A percentile compares a stretch with the other conserved stretches of the same genome.
phyloP scores from a whole-genome alignment of 1,139 yeast species.

The Maudiozyma humilis region DNA sequence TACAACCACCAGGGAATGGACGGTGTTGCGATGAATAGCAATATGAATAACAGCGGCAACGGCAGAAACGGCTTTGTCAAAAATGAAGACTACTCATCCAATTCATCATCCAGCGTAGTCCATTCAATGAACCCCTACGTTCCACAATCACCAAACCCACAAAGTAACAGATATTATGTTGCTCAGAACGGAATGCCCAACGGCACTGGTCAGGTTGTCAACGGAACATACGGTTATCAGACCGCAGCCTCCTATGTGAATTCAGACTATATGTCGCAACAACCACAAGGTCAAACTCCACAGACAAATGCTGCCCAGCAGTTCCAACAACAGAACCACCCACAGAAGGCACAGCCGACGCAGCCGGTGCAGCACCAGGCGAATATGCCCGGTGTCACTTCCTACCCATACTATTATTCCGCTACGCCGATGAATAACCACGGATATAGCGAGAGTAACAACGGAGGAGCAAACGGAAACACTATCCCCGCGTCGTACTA shows the following conservation, averaged over 20 bases:
- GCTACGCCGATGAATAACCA: conserved; percentile 2
- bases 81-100: conserved; percentile 8
- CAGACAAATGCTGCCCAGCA: conserved; percentile 7
- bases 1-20: conserved; percentile 6
- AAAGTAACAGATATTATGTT: conserved; percentile 6
- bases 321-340: conserved; percentile 5
- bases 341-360: conserved; percentile 7
- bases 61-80: conserved; percentile 6
- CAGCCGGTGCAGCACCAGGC: conserved; percentile 6
- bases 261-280: conserved; percentile 6
- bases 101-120: conserved; percentile 3
- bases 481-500: conserved; percentile 7
- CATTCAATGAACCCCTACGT: conserved; percentile 7
- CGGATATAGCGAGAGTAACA: conserved; percentile 4
- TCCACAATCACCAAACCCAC: conserved; percentile 9
- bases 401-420: conserved; percentile 7
- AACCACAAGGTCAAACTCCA: conserved; percentile 3
- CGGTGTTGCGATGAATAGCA: neutral
- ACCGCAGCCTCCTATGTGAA: conserved; percentile 4
- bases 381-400: neutral
- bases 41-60: neutral
- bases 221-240: conserved; percentile 4
- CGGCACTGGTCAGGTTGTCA: neutral
- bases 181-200: conserved; percentile 4
- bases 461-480: neutral